phyloP scores from a whole-genome alignment of 2,329 filamentous ascomycete species.

The Trichophyton simii region DNA sequence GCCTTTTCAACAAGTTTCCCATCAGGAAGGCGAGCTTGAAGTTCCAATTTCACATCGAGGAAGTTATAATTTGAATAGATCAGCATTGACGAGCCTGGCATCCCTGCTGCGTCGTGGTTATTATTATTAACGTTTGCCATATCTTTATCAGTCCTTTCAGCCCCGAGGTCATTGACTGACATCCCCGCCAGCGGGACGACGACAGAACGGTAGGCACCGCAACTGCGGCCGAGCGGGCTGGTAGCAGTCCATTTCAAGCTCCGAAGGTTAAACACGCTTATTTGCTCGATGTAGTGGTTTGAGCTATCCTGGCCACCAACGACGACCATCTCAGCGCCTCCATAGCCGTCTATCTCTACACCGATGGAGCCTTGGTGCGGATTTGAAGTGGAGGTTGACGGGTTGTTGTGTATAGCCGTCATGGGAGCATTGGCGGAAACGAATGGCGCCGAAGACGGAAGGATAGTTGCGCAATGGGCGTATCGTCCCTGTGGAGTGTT shows the following conservation, averaged over 20 bases:
- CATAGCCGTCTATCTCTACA: conserved; percentile 75
- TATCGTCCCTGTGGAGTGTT: conserved; percentile 88
- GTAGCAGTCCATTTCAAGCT: conserved; percentile 94
- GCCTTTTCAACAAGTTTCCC: conserved; percentile 73
- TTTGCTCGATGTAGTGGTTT: conserved; percentile 99
- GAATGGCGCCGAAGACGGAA: conserved; percentile 79
- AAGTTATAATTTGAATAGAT: conserved; percentile 99
- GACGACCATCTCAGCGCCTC: conserved; percentile 92
- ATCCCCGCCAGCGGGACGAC: conserved; percentile 60
- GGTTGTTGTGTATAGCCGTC: conserved; percentile 82
- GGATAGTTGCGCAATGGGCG: conserved; percentile 85
- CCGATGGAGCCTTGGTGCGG: conserved; percentile 81
- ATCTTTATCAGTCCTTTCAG: conserved; percentile 25
- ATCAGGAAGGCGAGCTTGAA: conserved; percentile 77
- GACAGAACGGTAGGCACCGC: conserved; percentile 90
- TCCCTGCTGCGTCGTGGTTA: conserved; percentile 13
- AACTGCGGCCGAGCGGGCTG: conserved; percentile 74
- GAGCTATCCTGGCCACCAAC: conserved; percentile 91
- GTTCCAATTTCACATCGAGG: conserved; percentile 85
- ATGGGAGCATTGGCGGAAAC: conserved; percentile 71
- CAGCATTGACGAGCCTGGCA: conserved; percentile 57
- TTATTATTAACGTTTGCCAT: conserved; percentile 4
- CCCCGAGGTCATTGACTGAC: conserved; percentile 34
- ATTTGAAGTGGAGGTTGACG: conserved; percentile 63
- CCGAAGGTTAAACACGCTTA: conserved; percentile 92